Percentiles rank a stretch among this genome's conserved stretches.
Conservation (phyloP, 495 filamentous ascomycete genomes). For the Aspergillus heteromorphus region DNA sequence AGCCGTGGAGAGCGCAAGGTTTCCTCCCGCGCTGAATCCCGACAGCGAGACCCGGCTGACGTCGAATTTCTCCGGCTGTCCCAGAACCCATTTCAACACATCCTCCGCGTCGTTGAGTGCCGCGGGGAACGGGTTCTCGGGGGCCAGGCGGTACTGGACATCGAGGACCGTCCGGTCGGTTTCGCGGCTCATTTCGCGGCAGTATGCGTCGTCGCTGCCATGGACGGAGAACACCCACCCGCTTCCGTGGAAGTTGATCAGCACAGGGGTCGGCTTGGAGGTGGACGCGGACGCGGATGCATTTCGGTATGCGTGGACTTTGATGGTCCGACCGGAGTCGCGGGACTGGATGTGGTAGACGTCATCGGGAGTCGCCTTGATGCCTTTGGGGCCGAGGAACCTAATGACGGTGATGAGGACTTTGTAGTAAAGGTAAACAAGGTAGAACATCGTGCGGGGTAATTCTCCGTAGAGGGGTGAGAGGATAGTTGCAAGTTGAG, state of each 20-base stretch:
- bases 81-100: conserved; percentile 29
- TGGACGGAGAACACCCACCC: conserved; percentile 39
- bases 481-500: no score
- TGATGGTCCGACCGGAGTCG: conserved; percentile 38
- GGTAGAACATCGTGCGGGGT: conserved; percentile 14
- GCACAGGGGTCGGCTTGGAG: conserved; percentile 28
- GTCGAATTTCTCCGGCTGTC: conserved; percentile 30
- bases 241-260: conserved; percentile 43
- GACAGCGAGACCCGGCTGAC: conserved; percentile 32
- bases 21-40: conserved; percentile 44
- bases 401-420: conserved; percentile 20
- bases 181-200: conserved; percentile 28
- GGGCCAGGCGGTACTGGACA: conserved; percentile 72
- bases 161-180: conserved; percentile 40
- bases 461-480: background rate
- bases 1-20: conserved; percentile 35
- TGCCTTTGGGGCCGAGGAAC: background rate
- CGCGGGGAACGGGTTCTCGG: conserved; percentile 71
- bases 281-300: conserved; percentile 12
- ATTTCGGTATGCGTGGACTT: conserved; percentile 37
- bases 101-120: conserved; percentile 65
- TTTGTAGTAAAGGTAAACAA: conserved; percentile 24
- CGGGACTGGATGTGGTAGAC: conserved; percentile 37
- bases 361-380: conserved; percentile 27
- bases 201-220: conserved; percentile 39